Conservation (phyloP, 2,329 filamentous ascomycete species). For the Sclerotinia trifoliorum region DNA sequence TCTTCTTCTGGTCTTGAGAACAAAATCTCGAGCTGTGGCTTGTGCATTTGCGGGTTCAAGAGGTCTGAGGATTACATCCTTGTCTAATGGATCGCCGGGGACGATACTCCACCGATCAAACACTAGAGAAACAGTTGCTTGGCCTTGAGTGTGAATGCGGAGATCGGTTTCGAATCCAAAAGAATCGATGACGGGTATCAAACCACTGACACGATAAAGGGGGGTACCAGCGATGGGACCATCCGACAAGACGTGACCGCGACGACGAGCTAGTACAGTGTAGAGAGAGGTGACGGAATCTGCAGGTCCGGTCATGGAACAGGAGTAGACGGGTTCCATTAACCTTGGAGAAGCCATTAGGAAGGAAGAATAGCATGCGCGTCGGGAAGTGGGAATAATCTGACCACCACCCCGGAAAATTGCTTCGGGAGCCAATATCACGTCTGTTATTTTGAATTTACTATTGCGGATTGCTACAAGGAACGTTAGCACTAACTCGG, state of each 20-base stretch:
- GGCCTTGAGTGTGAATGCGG: constrained; percentile 91
- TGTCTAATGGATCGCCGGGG: constrained; percentile 90
- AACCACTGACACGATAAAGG: constrained; percentile 83
- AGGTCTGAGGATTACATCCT: constrained; percentile 75
- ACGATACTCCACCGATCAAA: constrained; percentile 97
- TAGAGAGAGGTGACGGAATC: constrained; percentile 87
- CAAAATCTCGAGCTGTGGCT: constrained; percentile 91
- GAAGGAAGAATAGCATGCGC: constrained; percentile 94
- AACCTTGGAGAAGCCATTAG: constrained; percentile 93
- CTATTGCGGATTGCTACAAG: constrained; percentile 84
- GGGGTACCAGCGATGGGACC: constrained; percentile 92
- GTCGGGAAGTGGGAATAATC: constrained; percentile 90
- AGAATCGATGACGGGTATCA: constrained; percentile 93
- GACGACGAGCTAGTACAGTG: constrained; percentile 81
- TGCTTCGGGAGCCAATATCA: constrained; percentile 80
- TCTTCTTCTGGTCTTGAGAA: constrained; percentile 87
- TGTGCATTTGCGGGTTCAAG: constrained; percentile 85
- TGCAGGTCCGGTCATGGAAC: constrained; percentile 88
- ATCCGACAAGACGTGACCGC: constrained; percentile 93
- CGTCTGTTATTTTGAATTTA: constrained; percentile 94
- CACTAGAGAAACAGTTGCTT: constrained; percentile 84
- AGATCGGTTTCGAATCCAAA: constrained; percentile 98
- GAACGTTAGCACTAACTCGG: constrained; percentile 36
- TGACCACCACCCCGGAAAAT: constrained; percentile 96
- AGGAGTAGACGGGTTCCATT: constrained; percentile 94